Evolutionary conservation across 2,329 filamentous ascomycete species (phyloP), one percentile per base, ranked within the genome.

Genomic region (Pseudogymnoascus sp.): DNA sequence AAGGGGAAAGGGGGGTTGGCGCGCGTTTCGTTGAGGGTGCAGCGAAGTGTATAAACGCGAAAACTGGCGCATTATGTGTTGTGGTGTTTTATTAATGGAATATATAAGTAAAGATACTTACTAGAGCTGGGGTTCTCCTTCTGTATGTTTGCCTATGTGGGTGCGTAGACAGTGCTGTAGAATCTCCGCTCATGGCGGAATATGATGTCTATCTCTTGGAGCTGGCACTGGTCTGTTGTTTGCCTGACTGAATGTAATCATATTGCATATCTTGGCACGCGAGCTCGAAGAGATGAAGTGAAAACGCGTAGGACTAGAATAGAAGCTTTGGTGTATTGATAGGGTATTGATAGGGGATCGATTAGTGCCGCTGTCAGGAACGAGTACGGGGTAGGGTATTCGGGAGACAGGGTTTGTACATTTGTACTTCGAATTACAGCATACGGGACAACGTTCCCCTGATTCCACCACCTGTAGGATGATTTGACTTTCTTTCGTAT

Each of bases 1-100:
- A 10, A 39, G 10, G 29, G 27, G 36, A 45, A 59, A n/a, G 13
- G 15, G 35, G 55, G 15, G 15, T 12, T 18, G 29, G 52, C 7
- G 29, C 31, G 12, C 15, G 55, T 36, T 29, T 37, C 25, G 21
- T 21, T 21, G 21, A 4, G 21, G 4, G 21, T 21, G 21, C 21
- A 21, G 21, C 21, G 21, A 21, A 21, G 21, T 59, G 55, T 59
- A 59, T 39, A 59, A 59, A 59, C 55, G 36, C 36, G 31, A 36
- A 39, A 35, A 35, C 31, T 59, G 55, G 55, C 55, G 36, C 25
- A 58, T 37, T 59, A 59, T 59, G 55, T 59, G 18, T 27, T 59
- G 31, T 25, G 52, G 33, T 35, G 4, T 39, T 35, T 37, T 35
- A 35, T 59, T 39, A 59, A 39, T 59, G 55, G 31, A 35, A 59